These are phyloP conservation scores for Fusarium tuaranense DNA, from an alignment of 2,329 filamentous ascomycete genomes.

Conservation along the genomic window DNA sequence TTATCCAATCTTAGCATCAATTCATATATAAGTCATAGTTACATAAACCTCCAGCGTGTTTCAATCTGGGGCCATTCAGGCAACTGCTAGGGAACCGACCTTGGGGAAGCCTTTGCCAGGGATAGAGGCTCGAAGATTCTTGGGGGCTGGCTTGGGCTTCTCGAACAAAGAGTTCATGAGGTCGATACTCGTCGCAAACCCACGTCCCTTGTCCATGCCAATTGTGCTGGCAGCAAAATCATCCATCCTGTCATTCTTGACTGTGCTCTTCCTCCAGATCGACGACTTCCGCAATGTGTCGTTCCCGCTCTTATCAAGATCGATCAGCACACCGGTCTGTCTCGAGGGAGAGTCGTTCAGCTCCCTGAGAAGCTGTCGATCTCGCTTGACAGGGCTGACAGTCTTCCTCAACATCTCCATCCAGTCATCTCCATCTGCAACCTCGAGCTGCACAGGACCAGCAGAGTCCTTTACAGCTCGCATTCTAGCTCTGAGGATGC, in stretches of 20 bases:
- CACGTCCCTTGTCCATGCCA: constrained; percentile 64
- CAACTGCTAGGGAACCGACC: constrained; percentile 77
- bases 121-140: constrained; percentile 64
- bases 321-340: constrained; percentile 41
- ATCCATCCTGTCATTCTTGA: constrained; percentile 45
- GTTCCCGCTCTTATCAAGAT: constrained; percentile 54
- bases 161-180: constrained; percentile 95
- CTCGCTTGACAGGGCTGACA: constrained; percentile 92
- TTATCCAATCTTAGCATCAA: constrained; percentile 60
- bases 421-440: constrained; percentile 85
- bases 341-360: constrained; percentile 66
- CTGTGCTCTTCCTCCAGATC: constrained; percentile 50
- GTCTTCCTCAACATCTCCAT: constrained; percentile 93
- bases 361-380: constrained; percentile 77
- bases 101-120: constrained; percentile 78
- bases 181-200: constrained; percentile 91
- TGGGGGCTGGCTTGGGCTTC: constrained; percentile 70
- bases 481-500: constrained; percentile 72
- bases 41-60: constrained; percentile 46
- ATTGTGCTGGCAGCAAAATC: constrained; percentile 45
- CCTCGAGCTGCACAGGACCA: constrained; percentile 69
- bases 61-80: constrained; percentile 47
- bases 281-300: constrained; percentile 61
- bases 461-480: constrained; percentile 71
- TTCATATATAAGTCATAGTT: constrained; percentile 48